phyloP scores from a whole-genome alignment of 208 protist genomes.

The Trypanosoma caninum region DNA sequence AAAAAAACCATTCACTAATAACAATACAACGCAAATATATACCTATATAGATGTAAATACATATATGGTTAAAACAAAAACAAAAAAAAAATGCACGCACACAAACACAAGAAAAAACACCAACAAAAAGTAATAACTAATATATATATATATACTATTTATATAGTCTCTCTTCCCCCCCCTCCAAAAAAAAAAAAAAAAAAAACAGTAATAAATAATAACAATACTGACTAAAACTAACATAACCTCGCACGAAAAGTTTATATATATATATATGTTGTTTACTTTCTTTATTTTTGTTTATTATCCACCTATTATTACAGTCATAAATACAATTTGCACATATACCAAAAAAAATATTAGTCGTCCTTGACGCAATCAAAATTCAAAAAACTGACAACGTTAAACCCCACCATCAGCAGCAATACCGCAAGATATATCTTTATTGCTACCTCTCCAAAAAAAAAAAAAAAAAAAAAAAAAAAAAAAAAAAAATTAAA shows the following conservation, averaged over 20 bases:
- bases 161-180: too few species aligned
- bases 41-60: neutral
- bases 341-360: too few species aligned
- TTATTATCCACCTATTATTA: too few species aligned
- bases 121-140: neutral
- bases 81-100: neutral
- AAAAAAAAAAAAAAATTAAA: conserved; percentile 6
- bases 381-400: too few species aligned
- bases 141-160: too few species aligned
- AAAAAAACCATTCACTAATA: neutral
- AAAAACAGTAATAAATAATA: conserved; percentile 6
- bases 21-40: conserved; percentile 10
- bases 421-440: neutral
- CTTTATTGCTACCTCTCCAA: neutral
- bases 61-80: conserved; percentile 6
- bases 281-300: too few species aligned
- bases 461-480: conserved; percentile 3
- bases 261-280: too few species aligned
- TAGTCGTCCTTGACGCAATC: too few species aligned
- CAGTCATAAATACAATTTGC: too few species aligned
- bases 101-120: conserved; percentile 8
- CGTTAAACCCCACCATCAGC: too few species aligned
- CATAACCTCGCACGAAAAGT: too few species aligned
- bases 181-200: conserved; percentile 2
- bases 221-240: too few species aligned